These are phyloP conservation scores for Delitschia confertaspora DNA, from an alignment of 495 filamentous ascomycete genomes.

Conservation along the genomic window DNA sequence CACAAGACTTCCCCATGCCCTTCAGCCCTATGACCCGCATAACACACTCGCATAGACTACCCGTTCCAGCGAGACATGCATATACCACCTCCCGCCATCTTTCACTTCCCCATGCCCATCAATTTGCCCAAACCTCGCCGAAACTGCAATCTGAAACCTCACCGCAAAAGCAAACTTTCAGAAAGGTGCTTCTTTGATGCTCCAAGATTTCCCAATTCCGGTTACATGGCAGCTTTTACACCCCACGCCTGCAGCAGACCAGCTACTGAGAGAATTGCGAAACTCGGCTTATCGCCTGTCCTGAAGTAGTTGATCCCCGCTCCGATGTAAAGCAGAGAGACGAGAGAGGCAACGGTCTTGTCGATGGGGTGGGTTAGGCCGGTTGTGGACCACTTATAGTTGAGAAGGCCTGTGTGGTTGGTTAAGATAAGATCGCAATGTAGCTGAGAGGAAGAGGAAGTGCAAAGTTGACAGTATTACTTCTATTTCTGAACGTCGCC, in stretches of 20 bases:
- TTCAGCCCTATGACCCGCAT: too few species aligned
- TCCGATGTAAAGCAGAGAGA: conserved; percentile 14
- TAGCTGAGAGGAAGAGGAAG: not conserved
- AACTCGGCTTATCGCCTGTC: conserved; percentile 15
- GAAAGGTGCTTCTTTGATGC: not conserved
- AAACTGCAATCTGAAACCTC: too few species aligned
- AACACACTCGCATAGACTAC: too few species aligned
- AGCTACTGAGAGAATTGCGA: conserved; percentile 5
- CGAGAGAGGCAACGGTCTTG: conserved; percentile 10
- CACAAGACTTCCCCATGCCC: too few species aligned
- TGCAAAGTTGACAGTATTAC: too few species aligned
- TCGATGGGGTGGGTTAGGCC: conserved; percentile 16
- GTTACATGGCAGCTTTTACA: conserved; percentile 8
- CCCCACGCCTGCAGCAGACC: conserved; percentile 13
- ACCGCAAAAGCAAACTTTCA: too few species aligned
- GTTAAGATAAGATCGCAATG: not conserved
- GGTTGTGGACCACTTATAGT: conserved; percentile 20
- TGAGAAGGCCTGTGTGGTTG: conserved; percentile 14
- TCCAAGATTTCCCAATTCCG: too few species aligned
- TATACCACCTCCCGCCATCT: too few species aligned
- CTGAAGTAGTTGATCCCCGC: conserved; percentile 11
- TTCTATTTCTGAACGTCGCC: too few species aligned
- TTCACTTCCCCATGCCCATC: conserved; percentile 10
- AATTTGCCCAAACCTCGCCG: conserved; percentile 10
- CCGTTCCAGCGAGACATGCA: too few species aligned